Evolutionary conservation across 257 asterid species (phyloP), one percentile per base, ranked within the genome.

Genomic region (Fraxinus pennsylvanica): DNA sequence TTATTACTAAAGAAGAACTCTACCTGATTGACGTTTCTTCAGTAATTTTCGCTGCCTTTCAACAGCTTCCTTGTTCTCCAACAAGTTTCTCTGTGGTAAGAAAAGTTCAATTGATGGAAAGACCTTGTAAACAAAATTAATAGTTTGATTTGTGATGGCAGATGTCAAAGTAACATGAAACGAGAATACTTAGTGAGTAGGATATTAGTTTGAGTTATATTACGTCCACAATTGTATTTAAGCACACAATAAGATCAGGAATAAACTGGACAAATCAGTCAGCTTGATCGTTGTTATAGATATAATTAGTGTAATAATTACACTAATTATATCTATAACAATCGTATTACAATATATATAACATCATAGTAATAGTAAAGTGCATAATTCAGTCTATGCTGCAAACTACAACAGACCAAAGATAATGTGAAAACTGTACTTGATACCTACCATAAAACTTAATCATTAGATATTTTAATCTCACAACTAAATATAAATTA

Each of bases 41-140:
- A 91, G 88, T 33, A 85, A 91, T 88, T 92, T 96, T 76, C 98
- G 84, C 89, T 91, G 98, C 88, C 99, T 93, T 76, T 96, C 99
- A 86, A 93, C 78, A 69, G 95, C 92, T 85, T 96, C 99, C 84
- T 96, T 96, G 78, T 75, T 85, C 88, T 96, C 98, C 86, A 93
- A 52, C 85, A 96, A 86, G 82, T 86, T 90, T 81, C 87, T 91
- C 98, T 96, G 85, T 6, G 30, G 78, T 54, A 19, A 74, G 6
- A 30, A 74, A 4, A 25, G 68, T 61, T 22, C 33, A 61, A 63
- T 3, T 10, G 6, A 27, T 63, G 36, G 0, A 63, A 63, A 21
- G 35, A 21, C 13, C 69, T 63, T 25, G 33, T 12, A 15, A 68
- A 80, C 61, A 73, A 50, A 36, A 82, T 22, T 72, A 29, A 2